Conservation (phyloP, 805 yeast species). For the Candida andamanensis region DNA sequence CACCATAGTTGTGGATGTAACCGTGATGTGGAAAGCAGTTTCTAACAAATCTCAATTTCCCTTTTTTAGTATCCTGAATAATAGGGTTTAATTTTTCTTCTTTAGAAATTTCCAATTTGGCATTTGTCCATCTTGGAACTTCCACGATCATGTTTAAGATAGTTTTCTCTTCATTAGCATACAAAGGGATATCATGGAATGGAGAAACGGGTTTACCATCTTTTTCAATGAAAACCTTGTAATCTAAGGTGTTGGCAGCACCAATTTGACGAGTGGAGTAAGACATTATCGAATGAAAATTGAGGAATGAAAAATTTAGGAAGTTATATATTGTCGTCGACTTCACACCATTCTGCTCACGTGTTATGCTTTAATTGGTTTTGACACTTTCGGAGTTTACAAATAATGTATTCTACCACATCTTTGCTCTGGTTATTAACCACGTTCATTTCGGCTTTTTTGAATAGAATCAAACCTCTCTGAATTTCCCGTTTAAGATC, state of each 20-base stretch:
- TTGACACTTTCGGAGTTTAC: background rate
- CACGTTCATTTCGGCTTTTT: slow-evolving; percentile 56
- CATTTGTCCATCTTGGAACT: slow-evolving; percentile 98
- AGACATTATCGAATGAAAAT: too few relatives aligned
- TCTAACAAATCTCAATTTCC: slow-evolving; percentile 90
- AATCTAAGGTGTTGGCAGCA: slow-evolving; percentile 91
- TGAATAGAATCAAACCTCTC: slow-evolving; percentile 44
- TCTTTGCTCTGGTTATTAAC: slow-evolving; percentile 1
- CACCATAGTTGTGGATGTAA: slow-evolving; percentile 97
- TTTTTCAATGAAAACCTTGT: slow-evolving; percentile 85
- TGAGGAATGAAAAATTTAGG: too few relatives aligned
- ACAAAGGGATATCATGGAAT: slow-evolving; percentile 74
- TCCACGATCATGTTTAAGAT: slow-evolving; percentile 81
- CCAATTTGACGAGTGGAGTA: slow-evolving; percentile 92
- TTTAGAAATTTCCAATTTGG: slow-evolving; percentile 91
- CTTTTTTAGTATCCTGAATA: slow-evolving; percentile 95
- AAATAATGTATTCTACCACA: background rate
- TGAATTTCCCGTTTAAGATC: slow-evolving; percentile 42
- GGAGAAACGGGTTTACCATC: slow-evolving; percentile 94
- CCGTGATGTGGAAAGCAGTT: slow-evolving; percentile 99
- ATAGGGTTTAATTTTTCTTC: slow-evolving; percentile 85
- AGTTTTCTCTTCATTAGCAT: slow-evolving; percentile 89
- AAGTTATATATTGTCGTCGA: too few relatives aligned
- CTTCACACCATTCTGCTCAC: slow-evolving; percentile 1
- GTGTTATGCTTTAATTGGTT: slow-evolving; percentile 4